Evolutionary conservation across 345 rosid species (phyloP), one percentile per base, ranked within the genome.

Genomic region (Salix brachista): DNA sequence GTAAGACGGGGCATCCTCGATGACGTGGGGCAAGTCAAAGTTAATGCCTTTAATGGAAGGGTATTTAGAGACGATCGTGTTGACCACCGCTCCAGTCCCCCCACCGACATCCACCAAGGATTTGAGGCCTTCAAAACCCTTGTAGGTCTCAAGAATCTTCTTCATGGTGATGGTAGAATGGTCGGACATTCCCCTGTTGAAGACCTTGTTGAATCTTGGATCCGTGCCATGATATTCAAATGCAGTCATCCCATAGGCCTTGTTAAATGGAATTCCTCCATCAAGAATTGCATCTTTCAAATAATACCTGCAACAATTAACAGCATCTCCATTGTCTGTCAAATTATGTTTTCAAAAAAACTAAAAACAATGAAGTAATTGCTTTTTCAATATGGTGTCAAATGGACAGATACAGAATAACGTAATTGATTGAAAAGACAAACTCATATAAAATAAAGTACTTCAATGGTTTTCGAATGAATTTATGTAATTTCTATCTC

Each of bases 51-150:
- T 91, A 8, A 92, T 86, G 0, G 88, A 75, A 18, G 97, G 95
- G 80, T 90, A 79, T 77, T 88, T 89, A 28, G 96, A 83, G 71
- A 92, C 77, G 58, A 92, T 94, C 89, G 89, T 83, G 75, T 76
- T 81, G 48, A 92, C 83, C 12, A 91, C 83, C 69, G 95, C 91
- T 13, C 98, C 97, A 44, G 80, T 90, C 70, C 97, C 97, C 23
- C 98, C 96, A 30, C 98, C 97, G 16, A 94, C 98, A 81, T 94
- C 97, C 4, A 92, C 97, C 75, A 94, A 60, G 1, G 96, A 86
- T 11, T 73, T 70, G 34, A 92, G 87, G 10, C 90, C 86, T 52
- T 91, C 90, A 16, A 91, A 94, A 48, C 97, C 98, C 2, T 79
- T 85, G 84, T 94, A 94, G 19, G 78, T 80, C 75, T 92, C 96